Percentiles rank a stretch among this genome's conserved stretches.
phyloP scores from a whole-genome alignment of 805 yeast genomes.

The Candida takata region DNA sequence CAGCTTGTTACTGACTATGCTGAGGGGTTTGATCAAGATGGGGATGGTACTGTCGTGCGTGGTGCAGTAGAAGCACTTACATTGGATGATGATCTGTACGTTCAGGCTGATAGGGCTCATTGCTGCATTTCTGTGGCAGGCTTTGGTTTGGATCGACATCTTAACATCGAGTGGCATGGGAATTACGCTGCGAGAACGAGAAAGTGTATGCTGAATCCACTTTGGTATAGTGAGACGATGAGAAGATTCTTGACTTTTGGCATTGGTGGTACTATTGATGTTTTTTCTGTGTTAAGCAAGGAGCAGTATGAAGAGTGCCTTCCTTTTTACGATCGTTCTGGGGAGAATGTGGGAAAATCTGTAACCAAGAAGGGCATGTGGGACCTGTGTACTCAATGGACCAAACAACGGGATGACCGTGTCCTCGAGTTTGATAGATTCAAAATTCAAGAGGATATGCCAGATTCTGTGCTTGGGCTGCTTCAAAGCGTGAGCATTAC shows the following conservation, averaged over 20 bases:
- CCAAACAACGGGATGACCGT: slow-evolving; percentile 6
- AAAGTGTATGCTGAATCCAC: slow-evolving; percentile 24
- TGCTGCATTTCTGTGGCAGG: too few species aligned
- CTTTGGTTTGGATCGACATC: too few species aligned
- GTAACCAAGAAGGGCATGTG: slow-evolving; percentile 21
- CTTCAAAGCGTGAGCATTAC: slow-evolving; percentile 7
- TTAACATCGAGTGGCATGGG: too few species aligned
- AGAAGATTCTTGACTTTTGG: slow-evolving; percentile 26
- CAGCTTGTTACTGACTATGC: slow-evolving; percentile 4
- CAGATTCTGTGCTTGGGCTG: slow-evolving; percentile 6
- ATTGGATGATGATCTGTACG: too few species aligned
- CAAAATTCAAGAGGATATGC: neutral
- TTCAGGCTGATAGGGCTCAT: too few species aligned
- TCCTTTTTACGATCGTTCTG: too few species aligned
- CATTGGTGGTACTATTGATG: slow-evolving; percentile 30
- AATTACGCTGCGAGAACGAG: slow-evolving; percentile 29
- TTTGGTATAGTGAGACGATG: slow-evolving; percentile 23
- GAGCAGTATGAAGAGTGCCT: slow-evolving; percentile 1
- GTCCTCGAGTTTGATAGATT: slow-evolving; percentile 15
- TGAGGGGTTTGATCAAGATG: too few species aligned
- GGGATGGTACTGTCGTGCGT: too few species aligned
- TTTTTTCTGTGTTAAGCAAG: slow-evolving; percentile 19
- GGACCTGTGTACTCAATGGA: slow-evolving; percentile 15
- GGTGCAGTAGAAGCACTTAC: too few species aligned
- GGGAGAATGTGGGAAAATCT: neutral